These are phyloP conservation scores for Heliosperma pusillum DNA, from an alignment of 148 eudicot genomes.

Conservation along the genomic window DNA sequence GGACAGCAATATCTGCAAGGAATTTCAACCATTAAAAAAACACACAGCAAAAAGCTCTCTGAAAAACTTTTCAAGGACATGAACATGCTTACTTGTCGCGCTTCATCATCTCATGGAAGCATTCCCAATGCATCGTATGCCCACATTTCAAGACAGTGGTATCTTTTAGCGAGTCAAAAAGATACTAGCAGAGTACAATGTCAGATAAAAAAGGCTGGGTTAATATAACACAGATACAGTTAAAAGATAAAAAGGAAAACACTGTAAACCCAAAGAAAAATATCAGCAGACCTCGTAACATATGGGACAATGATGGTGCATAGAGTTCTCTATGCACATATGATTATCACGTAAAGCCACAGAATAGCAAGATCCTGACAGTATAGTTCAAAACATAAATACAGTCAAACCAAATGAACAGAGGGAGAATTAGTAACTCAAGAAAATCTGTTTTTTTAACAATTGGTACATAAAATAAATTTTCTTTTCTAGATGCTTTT, in stretches of 20 bases:
- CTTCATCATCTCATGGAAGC: constrained; percentile 84
- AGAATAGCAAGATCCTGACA: constrained; percentile 83
- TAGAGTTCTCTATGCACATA: constrained; percentile 81
- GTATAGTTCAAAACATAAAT: neutral
- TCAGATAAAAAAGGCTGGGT: neutral
- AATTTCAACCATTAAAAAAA: neutral
- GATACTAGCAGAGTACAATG: constrained; percentile 46
- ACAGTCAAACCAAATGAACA: neutral
- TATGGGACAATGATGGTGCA: constrained; percentile 94
- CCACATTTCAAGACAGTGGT: constrained; percentile 90
- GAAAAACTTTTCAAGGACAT: neutral
- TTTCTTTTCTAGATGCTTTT: neutral
- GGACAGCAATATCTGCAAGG: constrained; percentile 77
- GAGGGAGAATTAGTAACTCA: neutral
- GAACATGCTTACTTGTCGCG: constrained; percentile 68
- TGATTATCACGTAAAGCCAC: constrained; percentile 68
- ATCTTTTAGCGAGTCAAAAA: constrained; percentile 88
- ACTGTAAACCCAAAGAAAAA: neutral
- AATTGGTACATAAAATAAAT: neutral
- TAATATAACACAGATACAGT: neutral
- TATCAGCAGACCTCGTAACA: constrained; percentile 73
- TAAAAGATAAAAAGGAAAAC: neutral
- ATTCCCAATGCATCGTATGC: constrained; percentile 91
- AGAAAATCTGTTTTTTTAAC: neutral
- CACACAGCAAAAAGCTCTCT: neutral